Base-by-base conservation (phyloP, 768 basidiomycete genomes). In the Termitomyces bulborhizus region DNA sequence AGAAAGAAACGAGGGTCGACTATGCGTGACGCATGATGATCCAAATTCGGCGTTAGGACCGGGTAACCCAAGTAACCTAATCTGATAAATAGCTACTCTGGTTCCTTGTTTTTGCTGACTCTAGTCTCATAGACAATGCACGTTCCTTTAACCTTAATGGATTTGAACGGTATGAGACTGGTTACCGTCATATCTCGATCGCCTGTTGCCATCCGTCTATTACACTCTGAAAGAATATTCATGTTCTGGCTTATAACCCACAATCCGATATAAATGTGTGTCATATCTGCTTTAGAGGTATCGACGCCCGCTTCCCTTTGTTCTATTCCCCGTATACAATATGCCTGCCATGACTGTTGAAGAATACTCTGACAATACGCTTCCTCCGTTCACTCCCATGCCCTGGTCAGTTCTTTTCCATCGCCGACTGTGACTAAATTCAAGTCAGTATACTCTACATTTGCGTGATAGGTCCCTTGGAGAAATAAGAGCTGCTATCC, bases 401-500 rank as follows among this genome's bases (percentile, higher is more conserved):
- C 70, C 71, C 51, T 80, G 77, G 78, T 77, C 61, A 34, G 68
- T 39, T n/a, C n/a, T n/a, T n/a, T 57, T 42, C 11, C 7, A n/a
- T 36, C 21, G 4, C 15, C 15, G 21, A 46, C n/a, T 39, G 37
- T 18, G 4, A 34, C 4, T 11, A 27, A 11, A 7, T 24, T 41
- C 13, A 32, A 16, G 26, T 13, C 27, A 16, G 32, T 34, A 41
- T 46, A 26, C 40, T 37, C 36, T 6, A 16, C 27, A 24, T 27
- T 24, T 8, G 47, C 6, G 37, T 34, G n/a, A 11, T 46, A 80
- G 78, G 77, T 70, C 76, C 31, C 66, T 81, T 34, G 73, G 75
- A 54, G 75, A 81, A 56, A 81, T 82, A 45, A 72, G 77, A 21
- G 72, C 68, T 37, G 77, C 76, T 11, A 79, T 82, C 41, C 80